Base-by-base conservation (phyloP, 129 eudicot species). In the Rutidosis leptorrhynchoides region DNA sequence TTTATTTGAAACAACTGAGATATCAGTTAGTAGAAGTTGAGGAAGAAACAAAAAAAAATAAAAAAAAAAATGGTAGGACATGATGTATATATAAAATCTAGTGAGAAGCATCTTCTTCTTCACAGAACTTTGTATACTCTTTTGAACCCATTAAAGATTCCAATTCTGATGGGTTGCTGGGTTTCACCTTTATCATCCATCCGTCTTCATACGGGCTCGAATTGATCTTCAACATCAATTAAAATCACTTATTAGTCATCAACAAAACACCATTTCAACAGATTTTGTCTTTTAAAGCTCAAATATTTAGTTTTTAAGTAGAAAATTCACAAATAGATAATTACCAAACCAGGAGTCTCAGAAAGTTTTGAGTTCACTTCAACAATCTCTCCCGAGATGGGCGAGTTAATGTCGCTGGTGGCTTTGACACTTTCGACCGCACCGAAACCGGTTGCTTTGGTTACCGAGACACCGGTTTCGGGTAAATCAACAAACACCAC, bases 351-450 rank as follows among this genome's bases (percentile, higher is more conserved):
- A 43, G 96, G 98, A 23, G 91, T 17, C 6, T 92, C 95, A 4
- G 57, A 22, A 7, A 88, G 85, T 81, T 85, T 88, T 21, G 85
- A n/a, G 83, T 92, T 92, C 30, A 88, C 84, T 69, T 88, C 98
- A 10, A 92, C 69, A 35, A 92, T 67, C 76, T 92, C 95, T 26
- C 96, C 98, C 2, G 96, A 92, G 58, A 92, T 84, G 16, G 96
- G 98, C 48, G 95, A 88, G n/a, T n/a, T n/a, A n/a, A n/a, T n/a
- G n/a, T n/a, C n/a, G n/a, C n/a, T n/a, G n/a, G n/a, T n/a, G n/a
- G 98, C 98, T 78, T 92, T 92, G 6, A 92, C 98, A 80, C 98
- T 92, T 63, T 92, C 96, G 2, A 92, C 96, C 1, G 83, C 81
- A 20, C 91, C 98, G 71, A 88, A 88, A 20, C 91, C 74, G 4